A percentile compares a stretch with the other conserved stretches of the same genome.
These are phyloP conservation scores for Colletotrichum euphorbiae DNA, from an alignment of 2,329 filamentous ascomycete genomes.

Conservation along the genomic window DNA sequence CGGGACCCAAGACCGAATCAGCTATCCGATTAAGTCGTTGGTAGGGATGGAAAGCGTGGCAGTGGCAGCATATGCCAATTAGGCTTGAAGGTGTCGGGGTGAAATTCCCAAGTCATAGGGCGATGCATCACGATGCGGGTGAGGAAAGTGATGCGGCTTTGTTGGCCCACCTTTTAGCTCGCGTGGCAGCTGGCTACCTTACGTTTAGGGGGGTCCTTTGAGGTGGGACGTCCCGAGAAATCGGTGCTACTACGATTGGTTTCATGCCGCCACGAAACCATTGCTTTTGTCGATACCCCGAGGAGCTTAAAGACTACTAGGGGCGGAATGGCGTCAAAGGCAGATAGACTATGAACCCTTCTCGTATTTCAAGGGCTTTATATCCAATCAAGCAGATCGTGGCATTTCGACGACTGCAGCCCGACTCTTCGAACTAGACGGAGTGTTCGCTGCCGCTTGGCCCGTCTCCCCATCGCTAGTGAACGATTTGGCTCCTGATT, in stretches of 20 bases:
- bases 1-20: not conserved
- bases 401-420: not conserved
- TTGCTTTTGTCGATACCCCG: slow-evolving; percentile 2
- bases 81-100: not conserved
- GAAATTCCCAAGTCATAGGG: not conserved
- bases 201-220: too few relatives aligned
- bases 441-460: not conserved
- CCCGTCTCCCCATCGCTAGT: not conserved
- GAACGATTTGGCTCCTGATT: not conserved
- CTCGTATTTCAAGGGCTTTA: slow-evolving; percentile 11
- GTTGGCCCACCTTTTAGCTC: not conserved
- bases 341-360: not conserved
- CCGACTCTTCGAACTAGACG: not conserved
- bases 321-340: not conserved
- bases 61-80: not conserved
- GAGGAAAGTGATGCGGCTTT: not conserved
- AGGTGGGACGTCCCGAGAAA: not conserved
- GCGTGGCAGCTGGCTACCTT: too few relatives aligned
- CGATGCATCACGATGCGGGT: slow-evolving; percentile 11
- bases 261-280: slow-evolving; percentile 6
- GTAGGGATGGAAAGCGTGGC: not conserved
- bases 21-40: not conserved
- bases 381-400: slow-evolving; percentile 7
- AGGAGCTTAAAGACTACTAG: slow-evolving; percentile 5
- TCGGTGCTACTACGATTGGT: not conserved